Conservation (phyloP, 2,329 filamentous ascomycete species). For the Aureobasidium sp. region DNA sequence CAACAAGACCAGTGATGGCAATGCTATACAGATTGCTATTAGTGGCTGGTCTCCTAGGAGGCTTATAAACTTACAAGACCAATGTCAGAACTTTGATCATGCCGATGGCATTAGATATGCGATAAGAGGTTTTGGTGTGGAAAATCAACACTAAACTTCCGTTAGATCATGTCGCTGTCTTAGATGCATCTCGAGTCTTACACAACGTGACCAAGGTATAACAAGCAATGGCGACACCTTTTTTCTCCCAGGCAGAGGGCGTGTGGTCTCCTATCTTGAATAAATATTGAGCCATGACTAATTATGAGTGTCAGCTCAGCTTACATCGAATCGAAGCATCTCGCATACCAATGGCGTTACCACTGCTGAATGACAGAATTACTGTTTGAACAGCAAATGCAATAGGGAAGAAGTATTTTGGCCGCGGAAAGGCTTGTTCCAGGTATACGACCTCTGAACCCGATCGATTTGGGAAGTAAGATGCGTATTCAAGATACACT, state of each 20-base stretch:
- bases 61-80: constrained; percentile 40
- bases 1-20: constrained; percentile 49
- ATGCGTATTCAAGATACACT: constrained; percentile 57
- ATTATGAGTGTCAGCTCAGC: constrained; percentile 17
- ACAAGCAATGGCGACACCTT: constrained; percentile 58
- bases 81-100: constrained; percentile 55
- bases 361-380: constrained; percentile 57
- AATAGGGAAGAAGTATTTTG: constrained; percentile 57
- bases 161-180: background rate
- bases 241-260: constrained; percentile 55
- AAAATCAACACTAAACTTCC: constrained; percentile 36
- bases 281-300: constrained; percentile 55
- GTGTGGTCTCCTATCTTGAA: constrained; percentile 48
- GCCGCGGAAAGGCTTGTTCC: constrained; percentile 59
- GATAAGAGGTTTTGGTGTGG: constrained; percentile 52
- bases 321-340: background rate
- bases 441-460: constrained; percentile 62
- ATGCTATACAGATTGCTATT: constrained; percentile 13
- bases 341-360: constrained; percentile 50
- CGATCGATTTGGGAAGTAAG: constrained; percentile 60
- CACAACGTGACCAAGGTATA: constrained; percentile 54
- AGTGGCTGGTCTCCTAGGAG: background rate
- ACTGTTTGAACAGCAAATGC: constrained; percentile 59
- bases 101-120: constrained; percentile 51
- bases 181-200: constrained; percentile 28